phyloP scores from a whole-genome alignment of 1,284 basidiomycete species.

The Xanthoconium separans region DNA sequence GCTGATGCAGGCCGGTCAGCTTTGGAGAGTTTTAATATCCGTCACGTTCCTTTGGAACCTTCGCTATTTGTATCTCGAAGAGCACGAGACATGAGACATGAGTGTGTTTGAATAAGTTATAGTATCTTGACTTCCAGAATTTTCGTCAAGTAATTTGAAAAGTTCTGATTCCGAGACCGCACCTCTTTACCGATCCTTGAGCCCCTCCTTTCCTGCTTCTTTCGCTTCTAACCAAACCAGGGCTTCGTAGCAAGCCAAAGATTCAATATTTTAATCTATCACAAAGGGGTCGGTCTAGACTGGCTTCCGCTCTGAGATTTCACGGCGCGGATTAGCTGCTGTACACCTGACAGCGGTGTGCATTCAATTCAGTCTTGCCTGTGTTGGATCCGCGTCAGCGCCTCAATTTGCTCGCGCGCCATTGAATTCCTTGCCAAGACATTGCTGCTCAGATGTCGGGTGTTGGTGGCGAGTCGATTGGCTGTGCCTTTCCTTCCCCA shows the following conservation, averaged over 20 bases:
- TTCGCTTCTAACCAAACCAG: not conserved
- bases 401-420: too few relatives aligned
- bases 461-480: too few relatives aligned
- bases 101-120: not conserved
- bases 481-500: too few relatives aligned
- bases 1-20: conserved; percentile 18
- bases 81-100: not conserved
- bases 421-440: too few relatives aligned
- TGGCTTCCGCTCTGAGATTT: not conserved
- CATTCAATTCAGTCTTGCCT: too few relatives aligned
- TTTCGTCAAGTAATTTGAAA: not conserved
- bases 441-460: too few relatives aligned
- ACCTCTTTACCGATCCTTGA: not conserved
- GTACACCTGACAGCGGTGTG: too few relatives aligned
- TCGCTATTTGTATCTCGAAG: conserved; percentile 6
- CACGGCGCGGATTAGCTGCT: too few relatives aligned
- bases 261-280: not conserved
- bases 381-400: too few relatives aligned
- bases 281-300: not conserved
- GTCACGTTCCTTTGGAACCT: not conserved
- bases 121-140: not conserved
- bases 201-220: too few relatives aligned
- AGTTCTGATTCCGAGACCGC: not conserved
- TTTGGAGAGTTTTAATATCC: conserved; percentile 35
- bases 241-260: not conserved